Percentiles rank a stretch among this genome's conserved stretches.
Evolutionary conservation across 2,329 filamentous ascomycete species (phyloP).

Genomic region (Juglanconis sp.): DNA sequence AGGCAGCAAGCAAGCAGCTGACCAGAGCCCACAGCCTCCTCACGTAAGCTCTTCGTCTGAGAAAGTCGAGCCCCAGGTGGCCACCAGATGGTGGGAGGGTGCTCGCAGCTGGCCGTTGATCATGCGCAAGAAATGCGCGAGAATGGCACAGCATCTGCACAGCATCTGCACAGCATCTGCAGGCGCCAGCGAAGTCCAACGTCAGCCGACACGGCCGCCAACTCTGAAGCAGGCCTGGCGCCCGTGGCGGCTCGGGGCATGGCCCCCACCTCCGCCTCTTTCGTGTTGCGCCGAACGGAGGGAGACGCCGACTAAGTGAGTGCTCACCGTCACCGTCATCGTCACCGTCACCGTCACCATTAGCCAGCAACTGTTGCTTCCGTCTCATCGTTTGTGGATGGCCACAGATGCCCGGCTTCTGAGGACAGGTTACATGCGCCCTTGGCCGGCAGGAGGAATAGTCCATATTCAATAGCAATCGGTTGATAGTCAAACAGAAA

Average conservation of each 20-base stretch:
- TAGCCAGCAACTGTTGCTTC: no score
- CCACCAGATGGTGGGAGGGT: background rate
- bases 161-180: background rate
- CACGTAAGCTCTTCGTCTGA: background rate
- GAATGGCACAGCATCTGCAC: background rate
- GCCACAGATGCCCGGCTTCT: no score
- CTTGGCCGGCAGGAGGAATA: no score
- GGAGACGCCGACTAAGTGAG: background rate
- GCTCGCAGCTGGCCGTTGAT: background rate
- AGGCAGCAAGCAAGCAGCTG: constrained; percentile 19
- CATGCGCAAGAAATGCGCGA: background rate
- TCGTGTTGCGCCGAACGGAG: background rate
- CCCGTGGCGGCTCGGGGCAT: no score
- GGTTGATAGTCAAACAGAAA: no score
- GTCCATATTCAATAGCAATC: no score
- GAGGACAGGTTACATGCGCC: no score
- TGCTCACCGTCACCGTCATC: background rate
- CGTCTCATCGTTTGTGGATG: no score
- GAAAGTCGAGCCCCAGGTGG: background rate
- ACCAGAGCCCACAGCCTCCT: background rate
- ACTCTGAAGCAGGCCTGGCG: background rate
- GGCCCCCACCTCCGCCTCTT: background rate
- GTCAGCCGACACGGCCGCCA: background rate
- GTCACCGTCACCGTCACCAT: background rate
- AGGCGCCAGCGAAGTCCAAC: background rate